Conservation (phyloP, 2,329 filamentous ascomycete genomes). For the Dothiorella sarmentorum region DNA sequence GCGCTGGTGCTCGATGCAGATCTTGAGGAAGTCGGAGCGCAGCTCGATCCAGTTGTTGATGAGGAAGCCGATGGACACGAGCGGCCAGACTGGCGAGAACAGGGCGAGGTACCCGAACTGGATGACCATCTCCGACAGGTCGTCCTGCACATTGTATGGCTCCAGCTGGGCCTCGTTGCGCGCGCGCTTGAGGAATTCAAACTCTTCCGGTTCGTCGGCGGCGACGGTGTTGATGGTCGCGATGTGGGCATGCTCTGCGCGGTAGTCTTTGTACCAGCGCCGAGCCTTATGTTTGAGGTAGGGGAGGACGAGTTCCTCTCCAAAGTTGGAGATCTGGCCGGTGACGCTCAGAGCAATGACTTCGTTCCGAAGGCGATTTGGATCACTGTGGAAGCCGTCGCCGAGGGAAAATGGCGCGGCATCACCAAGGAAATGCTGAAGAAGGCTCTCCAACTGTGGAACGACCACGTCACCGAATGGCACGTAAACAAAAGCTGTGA, state of each 20-base stretch:
- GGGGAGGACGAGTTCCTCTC: constrained; percentile 31
- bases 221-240: background rate
- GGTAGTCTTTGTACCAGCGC: constrained; percentile 32
- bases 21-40: constrained; percentile 34
- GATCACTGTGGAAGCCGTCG: constrained; percentile 27
- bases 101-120: constrained; percentile 36
- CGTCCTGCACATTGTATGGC: constrained; percentile 35
- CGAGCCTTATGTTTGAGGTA: constrained; percentile 29
- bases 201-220: constrained; percentile 30
- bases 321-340: constrained; percentile 29
- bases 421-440: constrained; percentile 4
- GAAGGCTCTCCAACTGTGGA: constrained; percentile 21
- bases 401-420: constrained; percentile 11
- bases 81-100: constrained; percentile 35
- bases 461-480: constrained; percentile 29
- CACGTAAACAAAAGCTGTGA: constrained; percentile 33
- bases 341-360: constrained; percentile 35
- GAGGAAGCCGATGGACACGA: constrained; percentile 34
- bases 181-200: constrained; percentile 29
- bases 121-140: constrained; percentile 35
- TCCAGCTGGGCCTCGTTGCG: constrained; percentile 30
- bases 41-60: constrained; percentile 38
- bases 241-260: constrained; percentile 16
- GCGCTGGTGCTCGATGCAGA: constrained; percentile 32
- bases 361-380: constrained; percentile 32